Conservation (phyloP, 371 early-diverging fungal species). For the Blakeslea trispora region DNA sequence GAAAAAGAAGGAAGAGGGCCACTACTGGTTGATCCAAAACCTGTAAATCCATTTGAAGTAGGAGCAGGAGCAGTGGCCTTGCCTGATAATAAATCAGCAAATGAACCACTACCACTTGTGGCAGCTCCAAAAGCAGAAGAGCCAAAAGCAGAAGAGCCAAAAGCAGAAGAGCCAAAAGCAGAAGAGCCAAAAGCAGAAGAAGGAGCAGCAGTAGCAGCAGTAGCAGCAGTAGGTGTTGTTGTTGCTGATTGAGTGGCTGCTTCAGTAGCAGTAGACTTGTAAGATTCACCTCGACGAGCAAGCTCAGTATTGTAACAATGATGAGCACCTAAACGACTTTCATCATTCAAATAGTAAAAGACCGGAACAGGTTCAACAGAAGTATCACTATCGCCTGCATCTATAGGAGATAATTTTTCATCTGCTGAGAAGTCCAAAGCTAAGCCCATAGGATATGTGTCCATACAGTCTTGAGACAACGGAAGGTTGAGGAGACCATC, state of each 20-base stretch:
- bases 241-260: slow-evolving; percentile 2
- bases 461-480: slow-evolving; percentile 36
- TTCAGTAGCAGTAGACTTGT: neutral
- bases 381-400: slow-evolving; percentile 33
- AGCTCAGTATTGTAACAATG: slow-evolving; percentile 42
- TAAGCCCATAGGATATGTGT: slow-evolving; percentile 49
- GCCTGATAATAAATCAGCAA: slow-evolving; percentile 21
- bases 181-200: slow-evolving; percentile 15
- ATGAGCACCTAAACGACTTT: slow-evolving; percentile 42
- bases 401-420: slow-evolving; percentile 41
- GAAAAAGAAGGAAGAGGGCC: slow-evolving; percentile 10
- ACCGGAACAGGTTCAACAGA: slow-evolving; percentile 41
- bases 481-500: slow-evolving; percentile 35
- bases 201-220: slow-evolving; percentile 8
- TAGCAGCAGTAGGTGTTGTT: neutral
- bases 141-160: no score
- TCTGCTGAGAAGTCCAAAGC: slow-evolving; percentile 44
- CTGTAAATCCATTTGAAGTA: slow-evolving; percentile 1
- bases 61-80: slow-evolving; percentile 8
- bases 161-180: slow-evolving; percentile 15
- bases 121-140: slow-evolving; percentile 13
- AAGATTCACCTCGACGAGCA: slow-evolving; percentile 36
- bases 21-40: slow-evolving; percentile 8
- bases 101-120: neutral
- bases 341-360: slow-evolving; percentile 46